These are phyloP conservation scores for Colletotrichum sp. DNA, from an alignment of 2,329 filamentous ascomycete genomes.

Conservation along the genomic window DNA sequence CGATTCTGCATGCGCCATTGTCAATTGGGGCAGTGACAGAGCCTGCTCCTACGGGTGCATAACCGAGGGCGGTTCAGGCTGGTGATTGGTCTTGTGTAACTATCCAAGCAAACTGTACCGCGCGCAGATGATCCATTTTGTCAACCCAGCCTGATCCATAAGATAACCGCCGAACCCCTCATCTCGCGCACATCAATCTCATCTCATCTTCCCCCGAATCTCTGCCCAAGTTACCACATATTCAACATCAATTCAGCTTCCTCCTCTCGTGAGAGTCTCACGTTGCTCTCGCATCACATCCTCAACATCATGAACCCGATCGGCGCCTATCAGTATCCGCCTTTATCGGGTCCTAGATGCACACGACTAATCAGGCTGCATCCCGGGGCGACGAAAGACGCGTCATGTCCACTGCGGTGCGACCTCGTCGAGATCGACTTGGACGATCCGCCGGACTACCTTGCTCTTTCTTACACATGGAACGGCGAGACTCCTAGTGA, in stretches of 20 bases:
- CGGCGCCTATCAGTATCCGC: neutral
- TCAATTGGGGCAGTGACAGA: neutral
- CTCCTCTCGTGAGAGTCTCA: rapidly evolving
- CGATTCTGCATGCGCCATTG: neutral
- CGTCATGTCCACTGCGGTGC: neutral
- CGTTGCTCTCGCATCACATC: rapidly evolving
- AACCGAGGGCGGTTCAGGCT: rapidly evolving
- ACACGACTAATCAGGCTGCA: neutral
- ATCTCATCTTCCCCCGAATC: rapidly evolving
- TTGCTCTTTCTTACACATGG: neutral
- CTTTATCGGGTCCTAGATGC: neutral
- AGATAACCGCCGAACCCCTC: neutral
- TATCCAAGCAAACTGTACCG: neutral
- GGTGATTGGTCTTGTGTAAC: neutral
- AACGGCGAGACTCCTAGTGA: neutral
- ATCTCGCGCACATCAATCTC: rapidly evolving
- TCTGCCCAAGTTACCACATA: neutral
- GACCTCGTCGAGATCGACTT: rapidly evolving
- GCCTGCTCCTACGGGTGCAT: neutral
- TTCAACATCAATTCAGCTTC: rapidly evolving
- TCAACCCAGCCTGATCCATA: neutral
- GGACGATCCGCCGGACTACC: neutral
- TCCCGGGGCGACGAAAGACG: rapidly evolving
- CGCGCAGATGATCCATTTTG: neutral
- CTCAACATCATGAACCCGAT: neutral